phyloP scores from a whole-genome alignment of 768 basidiomycete genomes.

The Pleurotus platypus region DNA sequence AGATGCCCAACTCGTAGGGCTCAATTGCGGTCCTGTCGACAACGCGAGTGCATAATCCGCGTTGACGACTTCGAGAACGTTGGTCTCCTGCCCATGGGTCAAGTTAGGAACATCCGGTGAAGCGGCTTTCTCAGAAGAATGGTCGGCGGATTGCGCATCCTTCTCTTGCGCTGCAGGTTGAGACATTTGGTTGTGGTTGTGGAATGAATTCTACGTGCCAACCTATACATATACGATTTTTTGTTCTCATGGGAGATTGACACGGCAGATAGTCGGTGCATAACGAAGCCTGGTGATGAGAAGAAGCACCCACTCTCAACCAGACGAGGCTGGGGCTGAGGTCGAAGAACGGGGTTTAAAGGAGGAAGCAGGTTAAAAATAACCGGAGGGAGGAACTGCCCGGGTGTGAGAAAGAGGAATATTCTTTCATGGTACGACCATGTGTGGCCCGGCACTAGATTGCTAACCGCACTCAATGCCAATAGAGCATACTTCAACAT shows the following conservation, averaged over 20 bases:
- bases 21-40: constrained; percentile 38
- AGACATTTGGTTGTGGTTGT: too few relatives aligned
- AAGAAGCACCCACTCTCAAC: not conserved
- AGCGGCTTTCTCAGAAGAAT: not conserved
- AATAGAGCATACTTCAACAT: too few relatives aligned
- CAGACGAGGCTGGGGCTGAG: not conserved
- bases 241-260: not conserved
- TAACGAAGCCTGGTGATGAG: not conserved
- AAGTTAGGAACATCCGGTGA: not conserved
- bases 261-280: constrained; percentile 1
- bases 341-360: too few relatives aligned
- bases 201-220: too few relatives aligned
- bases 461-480: too few relatives aligned
- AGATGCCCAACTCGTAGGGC: constrained; percentile 31
- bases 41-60: constrained; percentile 42
- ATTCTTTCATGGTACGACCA: too few relatives aligned
- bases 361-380: too few relatives aligned
- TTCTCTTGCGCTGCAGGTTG: not conserved
- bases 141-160: not conserved
- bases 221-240: not conserved
- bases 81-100: not conserved
- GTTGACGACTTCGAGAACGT: constrained; percentile 31
- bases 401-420: too few relatives aligned
- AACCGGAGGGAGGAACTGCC: too few relatives aligned
- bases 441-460: too few relatives aligned